Evolutionary conservation across 352 stramenopile species (phyloP), one percentile per base, ranked within the genome.

Genomic region (Phytophthora crassamura): DNA sequence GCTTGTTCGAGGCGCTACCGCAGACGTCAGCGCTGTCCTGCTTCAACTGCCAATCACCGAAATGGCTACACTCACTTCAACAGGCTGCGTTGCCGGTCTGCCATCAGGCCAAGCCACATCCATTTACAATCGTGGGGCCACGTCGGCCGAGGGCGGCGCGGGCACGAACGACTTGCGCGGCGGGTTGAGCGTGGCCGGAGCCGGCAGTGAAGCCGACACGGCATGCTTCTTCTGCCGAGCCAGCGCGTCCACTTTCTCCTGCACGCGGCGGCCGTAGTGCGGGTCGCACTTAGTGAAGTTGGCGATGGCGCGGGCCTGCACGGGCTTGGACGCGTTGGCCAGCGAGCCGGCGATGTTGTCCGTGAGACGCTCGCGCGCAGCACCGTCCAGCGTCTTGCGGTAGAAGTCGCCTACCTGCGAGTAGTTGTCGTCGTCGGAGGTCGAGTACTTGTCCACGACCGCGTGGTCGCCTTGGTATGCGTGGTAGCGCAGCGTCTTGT

Each of bases 371-470:
- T 95, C 84, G 10, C 89, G 81, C 8, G 38, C 89, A 7, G 51
- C 87, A 4, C 73, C 75, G 25, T 90, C 61, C 43, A 98, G 76
- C 42, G 86, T 88, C 56, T 93, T 81, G 56, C 82, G 81, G 78
- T 94, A 97, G 60, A 97, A 97, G 1, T 78, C 71, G n/a, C 80
- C 70, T 11, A 82, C 80, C 64, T 97, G 91, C 34, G 83, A 86
- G 56, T 93, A 97, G 72, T 97, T 97, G 74, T 97, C 90, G 16
- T 97, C 88, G 66, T 97, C 88, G 32, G 75, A 70, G 8, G 91
- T 93, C 52, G 88, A 89, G 71, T 80, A 91, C 57, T 90, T 87
- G 59, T 82, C 36, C 33, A 88, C 75, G 10, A 64, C 18, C 1
- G 74, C 48, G 61, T 83, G 67, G 4, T 81, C 72, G 38, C 71